Evolutionary conservation across 1,284 basidiomycete species (phyloP).

Genomic region (Tylopilus sp.): DNA sequence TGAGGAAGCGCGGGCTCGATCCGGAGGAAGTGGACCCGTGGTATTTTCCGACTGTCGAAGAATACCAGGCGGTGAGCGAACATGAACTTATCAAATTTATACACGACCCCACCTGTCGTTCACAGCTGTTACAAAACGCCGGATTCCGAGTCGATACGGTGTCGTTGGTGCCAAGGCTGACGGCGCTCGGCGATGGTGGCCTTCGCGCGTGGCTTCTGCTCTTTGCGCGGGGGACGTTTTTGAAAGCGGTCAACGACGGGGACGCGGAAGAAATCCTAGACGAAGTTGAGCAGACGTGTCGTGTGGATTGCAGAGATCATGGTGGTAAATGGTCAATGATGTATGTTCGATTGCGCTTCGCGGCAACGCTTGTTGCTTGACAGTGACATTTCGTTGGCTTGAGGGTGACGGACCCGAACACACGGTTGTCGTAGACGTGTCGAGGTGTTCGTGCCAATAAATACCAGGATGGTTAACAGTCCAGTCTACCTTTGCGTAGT

Average conservation of each 20-base stretch:
- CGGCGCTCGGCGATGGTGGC: constrained; percentile 54
- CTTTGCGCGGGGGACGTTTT: constrained; percentile 58
- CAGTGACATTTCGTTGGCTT: constrained; percentile 14
- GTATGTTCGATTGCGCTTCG: constrained; percentile 68
- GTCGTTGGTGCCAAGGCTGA: constrained; percentile 64
- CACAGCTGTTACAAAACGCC: constrained; percentile 53
- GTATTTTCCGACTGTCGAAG: constrained; percentile 73
- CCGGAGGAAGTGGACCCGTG: constrained; percentile 67
- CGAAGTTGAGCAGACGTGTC: constrained; percentile 60
- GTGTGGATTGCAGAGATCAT: constrained; percentile 56
- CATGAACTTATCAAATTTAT: neutral
- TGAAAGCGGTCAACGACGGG: constrained; percentile 47
- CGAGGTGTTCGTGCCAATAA: constrained; percentile 6
- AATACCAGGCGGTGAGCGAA: constrained; percentile 54
- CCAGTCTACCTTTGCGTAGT: constrained; percentile 1
- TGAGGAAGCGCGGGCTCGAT: constrained; percentile 55
- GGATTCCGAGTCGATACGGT: constrained; percentile 56
- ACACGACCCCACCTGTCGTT: neutral
- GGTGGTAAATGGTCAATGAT: constrained; percentile 65
- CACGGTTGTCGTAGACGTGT: neutral
- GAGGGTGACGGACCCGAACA: neutral
- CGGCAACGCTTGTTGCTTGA: constrained; percentile 30
- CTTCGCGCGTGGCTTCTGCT: constrained; percentile 68
- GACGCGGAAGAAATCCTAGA: constrained; percentile 59
- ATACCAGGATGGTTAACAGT: constrained; percentile 3